A percentile compares a stretch with the other conserved stretches of the same genome.
Evolutionary conservation across 441 rosid species (phyloP).

Genomic region (Brassica balearica): DNA sequence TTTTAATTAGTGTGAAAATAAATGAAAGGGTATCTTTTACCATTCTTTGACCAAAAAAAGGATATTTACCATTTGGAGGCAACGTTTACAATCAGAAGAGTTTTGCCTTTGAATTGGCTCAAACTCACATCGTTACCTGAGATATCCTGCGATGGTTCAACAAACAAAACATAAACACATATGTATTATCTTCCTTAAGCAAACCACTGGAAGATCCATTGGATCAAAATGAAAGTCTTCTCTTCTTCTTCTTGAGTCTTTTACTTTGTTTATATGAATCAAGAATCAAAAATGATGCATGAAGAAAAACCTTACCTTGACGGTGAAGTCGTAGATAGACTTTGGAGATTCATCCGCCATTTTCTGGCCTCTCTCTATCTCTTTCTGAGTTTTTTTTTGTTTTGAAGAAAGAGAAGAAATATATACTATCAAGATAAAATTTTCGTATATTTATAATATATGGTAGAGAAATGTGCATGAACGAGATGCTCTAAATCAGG

Average conservation of each 20-base stretch:
- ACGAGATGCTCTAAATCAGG: conserved; percentile 33
- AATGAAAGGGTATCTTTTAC: conserved; percentile 30
- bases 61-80: conserved; percentile 70
- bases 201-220: conserved; percentile 18
- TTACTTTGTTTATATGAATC: not conserved
- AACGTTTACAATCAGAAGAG: conserved; percentile 69
- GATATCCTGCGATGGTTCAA: conserved; percentile 56
- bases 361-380: conserved; percentile 42
- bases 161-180: not conserved
- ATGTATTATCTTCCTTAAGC: not conserved
- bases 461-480: conserved; percentile 31
- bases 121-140: conserved; percentile 69
- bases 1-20: not conserved
- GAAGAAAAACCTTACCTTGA: conserved; percentile 59
- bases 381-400: conserved; percentile 29
- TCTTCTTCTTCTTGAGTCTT: not conserved
- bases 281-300: conserved; percentile 13
- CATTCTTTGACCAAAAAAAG: conserved; percentile 45
- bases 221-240: not conserved
- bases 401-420: conserved; percentile 19
- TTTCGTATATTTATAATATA: conserved; percentile 19
- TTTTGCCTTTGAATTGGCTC: conserved; percentile 64
- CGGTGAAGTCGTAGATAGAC: conserved; percentile 81
- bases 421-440: not conserved
- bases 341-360: conserved; percentile 69